phyloP scores from a whole-genome alignment of 495 filamentous ascomycete genomes.

The Aspergillus taichungensis region DNA sequence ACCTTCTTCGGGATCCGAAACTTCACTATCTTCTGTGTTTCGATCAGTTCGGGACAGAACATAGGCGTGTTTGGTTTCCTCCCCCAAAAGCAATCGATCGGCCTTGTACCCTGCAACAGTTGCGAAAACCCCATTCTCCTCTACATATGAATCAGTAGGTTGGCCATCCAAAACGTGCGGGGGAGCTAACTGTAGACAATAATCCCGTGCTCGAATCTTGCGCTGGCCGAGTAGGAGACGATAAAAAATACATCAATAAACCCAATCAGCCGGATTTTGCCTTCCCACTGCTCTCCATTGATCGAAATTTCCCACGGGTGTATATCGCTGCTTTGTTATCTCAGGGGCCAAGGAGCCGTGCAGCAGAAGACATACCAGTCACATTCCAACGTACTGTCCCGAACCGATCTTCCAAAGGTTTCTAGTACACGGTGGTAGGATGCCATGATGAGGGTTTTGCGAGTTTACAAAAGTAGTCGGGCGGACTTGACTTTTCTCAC shows the following conservation, averaged over 20 bases:
- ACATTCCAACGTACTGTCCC: slow-evolving; percentile 11
- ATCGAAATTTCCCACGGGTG: slow-evolving; percentile 13
- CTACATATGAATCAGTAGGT: no score
- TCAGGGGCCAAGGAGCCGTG: no score
- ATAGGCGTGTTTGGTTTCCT: no score
- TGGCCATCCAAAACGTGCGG: no score
- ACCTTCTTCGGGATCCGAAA: no score
- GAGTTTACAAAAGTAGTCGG: background rate
- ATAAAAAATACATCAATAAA: slow-evolving; percentile 14
- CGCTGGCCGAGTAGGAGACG: slow-evolving; percentile 14
- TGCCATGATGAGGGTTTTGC: slow-evolving; percentile 2
- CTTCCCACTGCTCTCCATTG: slow-evolving; percentile 11
- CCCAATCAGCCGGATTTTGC: slow-evolving; percentile 13
- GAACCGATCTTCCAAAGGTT: slow-evolving; percentile 7
- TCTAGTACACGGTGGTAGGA: slow-evolving; percentile 12
- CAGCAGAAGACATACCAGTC: slow-evolving; percentile 7
- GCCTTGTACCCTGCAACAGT: no score
- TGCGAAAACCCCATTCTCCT: no score
- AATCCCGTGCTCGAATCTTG: slow-evolving; percentile 11
- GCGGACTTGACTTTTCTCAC: background rate
- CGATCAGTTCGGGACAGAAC: no score
- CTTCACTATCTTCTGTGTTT: no score
- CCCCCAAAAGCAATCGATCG: no score
- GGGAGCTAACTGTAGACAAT: slow-evolving; percentile 9
- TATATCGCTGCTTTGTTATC: slow-evolving; percentile 5